Evolutionary conservation across 257 asterid species (phyloP), one percentile per base, ranked within the genome.

Genomic region (Verbascum thapsus): DNA sequence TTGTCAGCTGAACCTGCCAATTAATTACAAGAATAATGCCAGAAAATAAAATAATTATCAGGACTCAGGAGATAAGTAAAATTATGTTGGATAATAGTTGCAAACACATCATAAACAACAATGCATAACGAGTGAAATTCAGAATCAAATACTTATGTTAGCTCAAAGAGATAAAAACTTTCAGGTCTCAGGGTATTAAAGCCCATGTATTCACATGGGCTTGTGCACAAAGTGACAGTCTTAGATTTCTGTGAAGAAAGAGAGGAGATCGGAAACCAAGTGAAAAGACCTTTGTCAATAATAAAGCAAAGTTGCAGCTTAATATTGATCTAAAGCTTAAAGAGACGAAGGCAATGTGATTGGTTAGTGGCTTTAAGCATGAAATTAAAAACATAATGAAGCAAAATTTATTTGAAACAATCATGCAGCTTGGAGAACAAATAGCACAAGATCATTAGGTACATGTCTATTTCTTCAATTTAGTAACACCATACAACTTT

Each of bases 1-100:
- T 74, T 82, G 76, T 92, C 99, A 72, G 95, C 90, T 57, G 99
- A 92, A 64, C 99, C 99, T 92, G 94, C 69, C 64, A 74, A 48
- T 43, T 35, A 54, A 38, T 42, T 18, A 66, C 16, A 55, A 74
- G 63, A 35, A 13, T 2, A 65, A 56, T 12, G 47, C 54, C 40
- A 66, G 38, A 30, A 69, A 62, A 44, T 26, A 22, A 66, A 64
- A 8, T 55, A 58, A 59, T 53, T 41, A 41, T 32, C 43, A 68
- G 70, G 39, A 53, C n/a, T n/a, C n/a, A n/a, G n/a, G n/a, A n/a
- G 17, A 53, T 60, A 17, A 53, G 44, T n/a, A 48, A 20, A 45
- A 56, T 48, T n/a, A 34, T 40, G 16, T 22, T 58, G 49, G 64
- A 57, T 50, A 63, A 23, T 26, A 52, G 56, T 40, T 44, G 20